Base-by-base conservation (phyloP, 495 filamentous ascomycete species). In the Jackrogersella minutella region DNA sequence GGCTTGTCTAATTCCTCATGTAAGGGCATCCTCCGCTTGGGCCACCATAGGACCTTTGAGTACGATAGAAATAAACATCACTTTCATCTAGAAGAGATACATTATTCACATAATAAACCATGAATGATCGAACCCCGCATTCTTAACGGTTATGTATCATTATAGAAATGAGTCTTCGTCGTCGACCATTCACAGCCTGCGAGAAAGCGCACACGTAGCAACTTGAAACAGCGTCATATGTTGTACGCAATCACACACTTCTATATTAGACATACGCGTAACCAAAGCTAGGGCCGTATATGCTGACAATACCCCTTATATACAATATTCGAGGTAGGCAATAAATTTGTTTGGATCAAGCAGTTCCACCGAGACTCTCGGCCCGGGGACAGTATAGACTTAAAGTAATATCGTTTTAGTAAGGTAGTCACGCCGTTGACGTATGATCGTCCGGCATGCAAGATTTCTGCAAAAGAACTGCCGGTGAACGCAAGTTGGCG, bases 401-500 rank as follows among this genome's bases (percentile, higher is more conserved):
- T 28, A 28, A 58, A 36, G 22, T 26, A 16, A n/a, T 13, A 26
- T 34, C 28, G 24, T 31, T 60, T 16, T 37, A 36, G 41, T 50
- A 46, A 64, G n/a, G 31, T 19, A 19, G 56, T 40, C 36, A 52
- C 43, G 51, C 50, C 16, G 54, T 69, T 61, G 36, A 64, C 61
- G 66, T 51, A 69, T 59, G 37, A 21, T 19, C 8, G 52, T 17
- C 28, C 40, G 10, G 16, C 47, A 69, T 65, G 66, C 60, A 59
- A 51, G 56, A 2, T 31, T 26, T 61, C 59, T 64, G 60, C 57
- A 65, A 14, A 30, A 33, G 14, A 64, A 31, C 11, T 49, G 36
- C 57, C 60, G 51, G 61, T 37, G 46, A 31, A 57, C 53, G 49
- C 50, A 49, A 53, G 44, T 31, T 11, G 21, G 44, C 44, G 56